These are phyloP conservation scores for Globisporangium yorkense DNA, from an alignment of 352 stramenopile genomes.

Conservation along the genomic window DNA sequence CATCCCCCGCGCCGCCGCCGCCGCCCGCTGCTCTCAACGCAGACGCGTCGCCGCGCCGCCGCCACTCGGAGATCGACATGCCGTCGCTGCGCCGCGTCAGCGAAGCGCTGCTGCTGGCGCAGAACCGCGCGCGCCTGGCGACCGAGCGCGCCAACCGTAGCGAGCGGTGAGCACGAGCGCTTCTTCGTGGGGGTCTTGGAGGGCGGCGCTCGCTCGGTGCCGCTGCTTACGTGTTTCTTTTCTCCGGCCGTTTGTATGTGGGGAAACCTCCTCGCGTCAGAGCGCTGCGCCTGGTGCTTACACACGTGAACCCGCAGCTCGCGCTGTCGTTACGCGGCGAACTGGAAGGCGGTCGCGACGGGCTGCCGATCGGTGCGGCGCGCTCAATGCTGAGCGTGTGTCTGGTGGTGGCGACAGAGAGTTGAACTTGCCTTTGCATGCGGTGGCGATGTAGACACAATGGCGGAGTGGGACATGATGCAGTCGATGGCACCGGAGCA, in stretches of 20 bases:
- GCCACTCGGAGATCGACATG: slow-evolving; percentile 47
- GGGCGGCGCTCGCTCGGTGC: not conserved
- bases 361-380: slow-evolving; percentile 1
- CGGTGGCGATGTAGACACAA: not conserved
- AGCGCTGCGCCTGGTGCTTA: slow-evolving; percentile 15
- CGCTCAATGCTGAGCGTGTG: not conserved
- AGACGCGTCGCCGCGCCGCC: slow-evolving; percentile 20
- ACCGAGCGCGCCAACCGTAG: slow-evolving; percentile 57
- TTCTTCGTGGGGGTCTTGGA: not conserved
- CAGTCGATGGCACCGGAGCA: slow-evolving; percentile 9
- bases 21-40: not conserved
- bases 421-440: too few relatives aligned
- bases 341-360: slow-evolving; percentile 3
- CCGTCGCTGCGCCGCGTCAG: slow-evolving; percentile 54
- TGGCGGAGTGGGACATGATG: slow-evolving; percentile 17
- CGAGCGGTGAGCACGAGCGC: slow-evolving; percentile 54
- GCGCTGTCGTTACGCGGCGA: slow-evolving; percentile 12
- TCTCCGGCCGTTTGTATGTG: too few relatives aligned
- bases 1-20: not conserved
- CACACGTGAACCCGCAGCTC: slow-evolving; percentile 13
- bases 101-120: slow-evolving; percentile 61
- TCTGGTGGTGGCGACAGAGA: too few relatives aligned
- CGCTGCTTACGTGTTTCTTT: too few relatives aligned
- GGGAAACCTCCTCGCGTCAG: not conserved
- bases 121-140: slow-evolving; percentile 54